Evolutionary conservation across 2,329 filamentous ascomycete species (phyloP).

Genomic region (Colletotrichum chrysophilum): DNA sequence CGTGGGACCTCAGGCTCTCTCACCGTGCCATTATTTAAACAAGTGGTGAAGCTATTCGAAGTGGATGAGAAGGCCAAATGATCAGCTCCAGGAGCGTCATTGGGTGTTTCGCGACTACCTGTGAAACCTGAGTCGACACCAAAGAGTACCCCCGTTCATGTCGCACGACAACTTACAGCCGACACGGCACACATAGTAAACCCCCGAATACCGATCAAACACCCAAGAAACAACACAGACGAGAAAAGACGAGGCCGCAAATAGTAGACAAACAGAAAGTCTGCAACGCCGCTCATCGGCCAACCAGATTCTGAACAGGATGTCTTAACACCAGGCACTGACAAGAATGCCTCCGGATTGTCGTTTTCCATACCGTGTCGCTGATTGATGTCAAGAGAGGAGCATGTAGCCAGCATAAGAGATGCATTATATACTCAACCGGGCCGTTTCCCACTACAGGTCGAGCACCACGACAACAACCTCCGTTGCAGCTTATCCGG

Average conservation of each 20-base stretch:
- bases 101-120: accelerated
- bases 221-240: accelerated
- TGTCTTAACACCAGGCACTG: background rate
- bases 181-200: accelerated
- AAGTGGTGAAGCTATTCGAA: background rate
- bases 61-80: background rate
- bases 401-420: background rate
- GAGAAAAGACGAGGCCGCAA: background rate
- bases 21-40: background rate
- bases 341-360: accelerated
- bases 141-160: background rate
- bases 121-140: background rate
- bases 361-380: accelerated
- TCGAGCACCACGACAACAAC: background rate
- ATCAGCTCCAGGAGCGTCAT: no score
- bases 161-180: accelerated
- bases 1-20: background rate
- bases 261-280: background rate
- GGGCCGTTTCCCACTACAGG: background rate
- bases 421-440: background rate
- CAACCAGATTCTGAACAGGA: background rate
- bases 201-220: background rate
- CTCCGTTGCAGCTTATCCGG: accelerated
- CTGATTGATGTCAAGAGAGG: background rate
- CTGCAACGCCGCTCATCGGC: accelerated